Percentiles rank a stretch among this genome's conserved stretches.
These are phyloP conservation scores for Harrya chromipes DNA, from an alignment of 768 basidiomycete genomes.

Conservation along the genomic window DNA sequence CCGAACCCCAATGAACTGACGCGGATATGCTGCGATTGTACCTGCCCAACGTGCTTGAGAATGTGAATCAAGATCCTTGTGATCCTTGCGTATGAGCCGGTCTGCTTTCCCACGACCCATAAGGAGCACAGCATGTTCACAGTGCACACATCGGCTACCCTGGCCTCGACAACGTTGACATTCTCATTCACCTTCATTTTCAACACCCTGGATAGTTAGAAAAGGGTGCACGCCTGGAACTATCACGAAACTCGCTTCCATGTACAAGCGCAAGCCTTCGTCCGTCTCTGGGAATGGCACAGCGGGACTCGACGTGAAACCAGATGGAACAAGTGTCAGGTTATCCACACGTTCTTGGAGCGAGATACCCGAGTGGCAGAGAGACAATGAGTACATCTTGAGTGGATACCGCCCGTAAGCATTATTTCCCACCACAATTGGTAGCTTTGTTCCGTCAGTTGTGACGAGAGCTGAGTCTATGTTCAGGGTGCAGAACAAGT, in stretches of 20 bases:
- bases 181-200: constrained; percentile 6
- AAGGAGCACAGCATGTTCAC: not conserved
- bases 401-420: constrained; percentile 66
- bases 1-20: constrained; percentile 7
- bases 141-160: not conserved
- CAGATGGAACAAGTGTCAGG: constrained; percentile 1
- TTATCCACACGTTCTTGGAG: constrained; percentile 45
- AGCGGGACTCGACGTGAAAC: not conserved
- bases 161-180: not conserved
- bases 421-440: constrained; percentile 1
- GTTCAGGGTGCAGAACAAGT: constrained; percentile 54
- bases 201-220: constrained; percentile 1
- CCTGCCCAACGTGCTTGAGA: constrained; percentile 22
- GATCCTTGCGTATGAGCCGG: constrained; percentile 12
- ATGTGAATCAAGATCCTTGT: constrained; percentile 26
- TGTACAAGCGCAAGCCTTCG: constrained; percentile 13
- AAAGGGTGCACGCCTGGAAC: not conserved
- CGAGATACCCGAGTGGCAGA: constrained; percentile 66
- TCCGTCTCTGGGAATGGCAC: constrained; percentile 9
- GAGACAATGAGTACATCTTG: constrained; percentile 71
- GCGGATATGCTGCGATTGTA: constrained; percentile 13
- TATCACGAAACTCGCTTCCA: not conserved
- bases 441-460: constrained; percentile 3
- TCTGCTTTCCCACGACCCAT: constrained; percentile 15
- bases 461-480: not conserved